Evolutionary conservation across 2,329 filamentous ascomycete genomes (phyloP).

Genomic region (Gnomoniopsis smithogilvyi): DNA sequence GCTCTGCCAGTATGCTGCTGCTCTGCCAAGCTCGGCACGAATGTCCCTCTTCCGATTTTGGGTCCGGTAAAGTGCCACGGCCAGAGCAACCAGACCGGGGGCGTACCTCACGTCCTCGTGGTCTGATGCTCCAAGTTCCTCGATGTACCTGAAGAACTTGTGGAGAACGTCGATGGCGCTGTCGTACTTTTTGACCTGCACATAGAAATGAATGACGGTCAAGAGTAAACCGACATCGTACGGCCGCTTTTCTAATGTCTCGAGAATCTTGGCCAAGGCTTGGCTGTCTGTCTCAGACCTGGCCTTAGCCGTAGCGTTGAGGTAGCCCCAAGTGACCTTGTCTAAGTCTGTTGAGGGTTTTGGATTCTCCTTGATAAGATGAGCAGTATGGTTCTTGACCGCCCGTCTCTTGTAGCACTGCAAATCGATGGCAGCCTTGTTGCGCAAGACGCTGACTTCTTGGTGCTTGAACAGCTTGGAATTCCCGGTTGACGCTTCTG

Average conservation of each 20-base stretch:
- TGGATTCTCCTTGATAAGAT: slow-evolving; percentile 32
- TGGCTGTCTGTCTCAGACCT: slow-evolving; percentile 61
- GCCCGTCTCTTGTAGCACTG: slow-evolving; percentile 66
- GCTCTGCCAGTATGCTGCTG: slow-evolving; percentile 75
- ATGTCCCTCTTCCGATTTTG: slow-evolving; percentile 72
- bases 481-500: slow-evolving; percentile 46
- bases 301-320: slow-evolving; percentile 70
- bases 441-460: slow-evolving; percentile 55
- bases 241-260: slow-evolving; percentile 69
- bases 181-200: slow-evolving; percentile 66
- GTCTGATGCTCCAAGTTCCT: slow-evolving; percentile 53
- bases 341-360: slow-evolving; percentile 24
- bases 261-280: slow-evolving; percentile 66
- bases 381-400: slow-evolving; percentile 47
- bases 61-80: slow-evolving; percentile 73
- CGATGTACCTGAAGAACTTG: slow-evolving; percentile 69
- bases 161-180: slow-evolving; percentile 76
- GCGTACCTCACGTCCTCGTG: slow-evolving; percentile 72
- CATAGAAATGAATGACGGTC: slow-evolving; percentile 77
- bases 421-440: slow-evolving; percentile 62
- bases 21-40: slow-evolving; percentile 71
- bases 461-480: slow-evolving; percentile 74
- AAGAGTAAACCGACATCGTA: slow-evolving; percentile 77
- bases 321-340: slow-evolving; percentile 38
- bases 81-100: slow-evolving; percentile 77